Percentiles rank a stretch among this genome's conserved stretches.
These are phyloP conservation scores for Tagetes patula DNA, from an alignment of 129 eudicot species.

Conservation along the genomic window DNA sequence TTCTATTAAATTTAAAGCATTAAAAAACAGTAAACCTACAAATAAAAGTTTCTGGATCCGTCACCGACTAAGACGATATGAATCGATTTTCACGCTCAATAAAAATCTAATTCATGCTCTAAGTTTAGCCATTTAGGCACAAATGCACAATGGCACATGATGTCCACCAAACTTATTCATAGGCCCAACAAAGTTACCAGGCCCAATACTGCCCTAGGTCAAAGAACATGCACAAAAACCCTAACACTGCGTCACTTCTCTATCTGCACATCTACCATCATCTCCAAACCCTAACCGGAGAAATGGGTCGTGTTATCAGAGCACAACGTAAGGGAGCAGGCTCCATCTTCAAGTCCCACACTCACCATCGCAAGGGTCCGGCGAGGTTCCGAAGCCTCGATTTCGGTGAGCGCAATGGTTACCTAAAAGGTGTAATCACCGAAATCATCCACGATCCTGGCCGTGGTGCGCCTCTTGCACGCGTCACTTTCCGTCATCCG, in stretches of 20 bases:
- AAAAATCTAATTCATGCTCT: no score
- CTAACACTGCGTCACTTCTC: background rate
- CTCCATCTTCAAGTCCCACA: constrained; percentile 75
- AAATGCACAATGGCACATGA: no score
- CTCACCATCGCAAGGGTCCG: constrained; percentile 92
- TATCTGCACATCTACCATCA: constrained; percentile 3
- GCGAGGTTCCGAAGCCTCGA: constrained; percentile 77
- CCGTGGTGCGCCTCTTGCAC: constrained; percentile 83
- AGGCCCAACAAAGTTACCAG: background rate
- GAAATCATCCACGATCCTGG: constrained; percentile 92
- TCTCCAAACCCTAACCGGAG: constrained; percentile 29
- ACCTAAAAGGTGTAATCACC: constrained; percentile 82
- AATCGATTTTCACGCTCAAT: no score
- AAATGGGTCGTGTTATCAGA: constrained; percentile 82
- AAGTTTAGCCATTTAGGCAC: no score
- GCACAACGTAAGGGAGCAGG: constrained; percentile 96
- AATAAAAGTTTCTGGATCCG: no score
- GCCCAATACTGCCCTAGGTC: constrained; percentile 25
- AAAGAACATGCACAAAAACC: background rate
- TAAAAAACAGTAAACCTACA: no score
- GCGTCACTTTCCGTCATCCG: constrained; percentile 84
- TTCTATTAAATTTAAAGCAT: no score
- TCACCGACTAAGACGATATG: no score
- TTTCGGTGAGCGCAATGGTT: constrained; percentile 88
- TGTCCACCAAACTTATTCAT: no score